phyloP scores from a whole-genome alignment of 805 yeast genomes.

The Wickerhamiella allomyrinae region DNA sequence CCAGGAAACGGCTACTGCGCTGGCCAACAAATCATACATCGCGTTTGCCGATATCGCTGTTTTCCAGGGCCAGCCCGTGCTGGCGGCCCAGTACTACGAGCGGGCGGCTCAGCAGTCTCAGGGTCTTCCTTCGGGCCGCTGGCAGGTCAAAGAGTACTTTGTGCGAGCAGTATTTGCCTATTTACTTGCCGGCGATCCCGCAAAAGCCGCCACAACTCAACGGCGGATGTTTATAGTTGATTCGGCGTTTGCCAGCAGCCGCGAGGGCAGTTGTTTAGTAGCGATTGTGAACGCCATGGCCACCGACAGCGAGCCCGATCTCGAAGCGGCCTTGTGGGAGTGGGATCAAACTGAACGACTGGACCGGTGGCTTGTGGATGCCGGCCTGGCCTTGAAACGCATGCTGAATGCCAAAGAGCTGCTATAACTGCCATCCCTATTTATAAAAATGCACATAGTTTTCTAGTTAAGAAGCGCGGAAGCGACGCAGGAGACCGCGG shows the following conservation, averaged over 20 bases:
- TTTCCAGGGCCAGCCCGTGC: constrained; percentile 3
- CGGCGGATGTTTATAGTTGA: constrained; percentile 6
- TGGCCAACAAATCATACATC: constrained; percentile 10
- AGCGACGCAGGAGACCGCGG: too few relatives aligned
- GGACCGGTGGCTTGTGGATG: constrained; percentile 11
- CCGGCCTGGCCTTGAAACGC: constrained; percentile 10
- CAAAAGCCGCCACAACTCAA: constrained; percentile 6
- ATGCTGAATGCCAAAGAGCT: constrained; percentile 4
- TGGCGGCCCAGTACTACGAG: constrained; percentile 11
- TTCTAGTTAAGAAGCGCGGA: too few relatives aligned
- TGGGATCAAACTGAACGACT: constrained; percentile 13
- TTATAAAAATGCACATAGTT: too few relatives aligned
- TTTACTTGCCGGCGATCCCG: constrained; percentile 9
- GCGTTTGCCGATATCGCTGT: constrained; percentile 12
- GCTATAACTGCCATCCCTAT: not conserved
- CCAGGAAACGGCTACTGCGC: constrained; percentile 5
- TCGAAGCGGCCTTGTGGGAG: constrained; percentile 13
- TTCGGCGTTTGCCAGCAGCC: constrained; percentile 10
- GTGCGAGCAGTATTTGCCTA: constrained; percentile 12
- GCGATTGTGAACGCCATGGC: constrained; percentile 9
- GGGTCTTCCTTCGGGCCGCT: constrained; percentile 2
- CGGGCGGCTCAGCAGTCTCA: constrained; percentile 7
- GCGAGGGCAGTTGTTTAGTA: constrained; percentile 9
- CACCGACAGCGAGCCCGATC: constrained; percentile 8
- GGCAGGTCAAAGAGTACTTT: constrained; percentile 7